Base-by-base conservation (phyloP, 768 basidiomycete species). In the Lanmaoa rubissima region DNA sequence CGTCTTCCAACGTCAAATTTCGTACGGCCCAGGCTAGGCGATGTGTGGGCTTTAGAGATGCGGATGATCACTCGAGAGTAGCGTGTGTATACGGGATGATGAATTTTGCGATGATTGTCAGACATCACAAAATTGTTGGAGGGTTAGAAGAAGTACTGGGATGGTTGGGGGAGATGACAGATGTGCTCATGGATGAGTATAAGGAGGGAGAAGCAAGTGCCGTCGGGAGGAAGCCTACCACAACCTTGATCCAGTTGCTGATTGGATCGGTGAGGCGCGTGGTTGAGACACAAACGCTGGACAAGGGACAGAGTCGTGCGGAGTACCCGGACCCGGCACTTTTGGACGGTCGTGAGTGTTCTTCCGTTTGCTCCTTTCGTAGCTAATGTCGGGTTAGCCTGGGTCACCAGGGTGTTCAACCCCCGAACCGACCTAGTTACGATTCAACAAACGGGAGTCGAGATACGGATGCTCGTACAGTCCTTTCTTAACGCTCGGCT, bases 1-100 rank as follows among this genome's bases (percentile, higher is more conserved):
- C 76, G 0, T 66, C 75, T 1, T 61, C 75, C 3, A 78, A 80
- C 21, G 72, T 79, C 45, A 72, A 72, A 5, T 77, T 79, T 43
- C 83, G 88, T 16, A 70, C 94, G 41, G 71, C 77, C n/a, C 84
- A 83, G 51, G 86, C 88, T 7, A 82, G 79, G 17, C 79, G 78
- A 28, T 92, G 90, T 62, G 77, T 91, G 53, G 71, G 75, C 52
- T 94, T 94, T 69, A 73, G 74, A n/a, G 72, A 80, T 26, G 86
- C 86, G 0, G 86, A 91, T 58, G 70, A 77, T 17, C 75, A 79
- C 16, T 85, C 88, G 0, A 81, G 91, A 16, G 69, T 79, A n/a
- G 84, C 84, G n/a, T 81, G 84, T 57, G 82, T 97, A 46, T 83
- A 88, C 4, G 90, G 88, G 3, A 76, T 88, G 67, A 84, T 86